Conservation (phyloP, 345 rosid species). For the Brassica juncea region DNA sequence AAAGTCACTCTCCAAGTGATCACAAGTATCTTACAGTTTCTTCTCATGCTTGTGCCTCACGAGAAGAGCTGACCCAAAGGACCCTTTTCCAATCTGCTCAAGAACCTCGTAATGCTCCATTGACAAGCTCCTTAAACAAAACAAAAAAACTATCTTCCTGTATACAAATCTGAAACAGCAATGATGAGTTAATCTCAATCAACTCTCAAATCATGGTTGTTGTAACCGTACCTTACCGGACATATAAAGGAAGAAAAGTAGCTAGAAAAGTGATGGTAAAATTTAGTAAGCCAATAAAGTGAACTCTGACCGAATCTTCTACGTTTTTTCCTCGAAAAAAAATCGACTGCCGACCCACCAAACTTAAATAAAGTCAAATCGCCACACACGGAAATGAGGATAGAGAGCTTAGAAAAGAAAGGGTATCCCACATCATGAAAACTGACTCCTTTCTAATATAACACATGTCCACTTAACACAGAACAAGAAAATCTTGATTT, state of each 20-base stretch:
- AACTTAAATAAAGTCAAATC: conserved; percentile 34
- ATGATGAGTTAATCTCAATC: not conserved
- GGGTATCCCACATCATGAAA: conserved; percentile 29
- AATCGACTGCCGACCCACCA: conserved; percentile 41
- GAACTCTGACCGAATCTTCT: conserved; percentile 31
- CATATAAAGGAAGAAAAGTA: conserved; percentile 26
- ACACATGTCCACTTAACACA: conserved; percentile 10
- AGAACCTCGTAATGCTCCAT: conserved; percentile 98
- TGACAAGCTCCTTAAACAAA: not conserved
- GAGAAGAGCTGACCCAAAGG: conserved; percentile 97
- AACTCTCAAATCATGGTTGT: not conserved
- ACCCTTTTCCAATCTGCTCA: conserved; percentile 96
- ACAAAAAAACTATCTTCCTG: conserved; percentile 5
- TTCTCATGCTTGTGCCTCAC: conserved; percentile 97
- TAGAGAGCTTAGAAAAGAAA: conserved; percentile 24
- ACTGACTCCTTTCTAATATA: conserved; percentile 14
- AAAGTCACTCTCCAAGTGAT: not conserved
- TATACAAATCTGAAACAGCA: conserved; percentile 11
- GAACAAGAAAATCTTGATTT: not conserved
- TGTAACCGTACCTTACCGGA: conserved; percentile 35
- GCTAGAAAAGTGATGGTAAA: conserved; percentile 20
- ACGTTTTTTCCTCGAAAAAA: conserved; percentile 9
- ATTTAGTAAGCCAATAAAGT: conserved; percentile 37
- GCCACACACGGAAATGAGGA: conserved; percentile 23
- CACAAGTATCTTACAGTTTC: conserved; percentile 63